phyloP scores from a whole-genome alignment of 257 asterid species.

The Gentiana straminea region DNA sequence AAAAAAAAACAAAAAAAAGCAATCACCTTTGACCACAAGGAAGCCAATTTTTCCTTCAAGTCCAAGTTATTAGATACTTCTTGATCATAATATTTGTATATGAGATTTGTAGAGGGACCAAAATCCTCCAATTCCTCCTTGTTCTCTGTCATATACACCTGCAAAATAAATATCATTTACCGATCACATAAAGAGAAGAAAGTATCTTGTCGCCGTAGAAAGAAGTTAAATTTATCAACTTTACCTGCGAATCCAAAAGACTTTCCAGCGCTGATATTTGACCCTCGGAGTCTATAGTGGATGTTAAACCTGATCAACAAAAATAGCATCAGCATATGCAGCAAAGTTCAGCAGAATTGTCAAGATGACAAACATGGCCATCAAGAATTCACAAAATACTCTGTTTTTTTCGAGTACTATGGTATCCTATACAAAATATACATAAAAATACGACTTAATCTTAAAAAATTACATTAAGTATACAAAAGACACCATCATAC shows the following conservation, averaged over 20 bases:
- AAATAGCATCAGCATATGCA: not conserved
- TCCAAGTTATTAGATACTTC: slow-evolving; percentile 27
- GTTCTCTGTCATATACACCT: slow-evolving; percentile 46
- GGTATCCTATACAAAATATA: too few relatives aligned
- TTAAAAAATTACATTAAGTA: too few relatives aligned
- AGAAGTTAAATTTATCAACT: not conserved
- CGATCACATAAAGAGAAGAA: slow-evolving; percentile 1
- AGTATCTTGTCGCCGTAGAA: slow-evolving; percentile 1
- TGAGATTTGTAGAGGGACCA: slow-evolving; percentile 29
- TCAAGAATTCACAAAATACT: too few relatives aligned
- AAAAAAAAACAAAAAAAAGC: not conserved
- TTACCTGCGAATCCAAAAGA: slow-evolving; percentile 71
- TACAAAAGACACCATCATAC: too few relatives aligned
- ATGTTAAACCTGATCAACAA: slow-evolving; percentile 35
- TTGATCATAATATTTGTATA: slow-evolving; percentile 49
- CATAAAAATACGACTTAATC: too few relatives aligned
- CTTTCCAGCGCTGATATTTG: slow-evolving; percentile 62
- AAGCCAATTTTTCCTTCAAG: slow-evolving; percentile 37
- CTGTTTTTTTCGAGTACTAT: too few relatives aligned
- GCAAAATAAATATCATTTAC: slow-evolving; percentile 9
- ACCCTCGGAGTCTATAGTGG: slow-evolving; percentile 29
- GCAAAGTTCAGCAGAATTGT: too few relatives aligned
- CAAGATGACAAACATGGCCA: too few relatives aligned
- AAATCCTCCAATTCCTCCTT: slow-evolving; percentile 27
- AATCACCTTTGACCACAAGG: slow-evolving; percentile 48